phyloP scores from a whole-genome alignment of 1,284 basidiomycete genomes.

The Leucoagaricus sp. region DNA sequence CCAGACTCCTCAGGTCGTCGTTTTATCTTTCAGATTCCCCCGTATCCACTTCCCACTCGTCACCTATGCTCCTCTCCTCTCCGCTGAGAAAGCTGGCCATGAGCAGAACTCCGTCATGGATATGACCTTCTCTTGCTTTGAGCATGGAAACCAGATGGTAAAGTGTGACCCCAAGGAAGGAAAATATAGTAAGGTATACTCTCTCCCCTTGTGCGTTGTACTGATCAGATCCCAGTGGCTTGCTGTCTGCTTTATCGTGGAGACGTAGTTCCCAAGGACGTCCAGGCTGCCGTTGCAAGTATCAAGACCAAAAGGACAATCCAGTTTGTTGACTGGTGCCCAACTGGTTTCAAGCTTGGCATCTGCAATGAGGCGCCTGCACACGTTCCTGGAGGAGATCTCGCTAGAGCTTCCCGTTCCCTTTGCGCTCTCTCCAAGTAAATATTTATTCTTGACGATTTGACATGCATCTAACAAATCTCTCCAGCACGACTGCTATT shows the following conservation, averaged over 20 bases:
- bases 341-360: slow-evolving; percentile 96
- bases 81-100: slow-evolving; percentile 85
- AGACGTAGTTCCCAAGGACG: slow-evolving; percentile 98
- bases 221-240: slow-evolving; percentile 58
- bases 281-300: slow-evolving; percentile 88
- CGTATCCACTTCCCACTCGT: slow-evolving; percentile 99
- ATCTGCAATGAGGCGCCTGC: slow-evolving; percentile 97
- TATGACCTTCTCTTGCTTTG: slow-evolving; percentile 99
- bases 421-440: slow-evolving; percentile 93
- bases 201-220: slow-evolving; percentile 8
- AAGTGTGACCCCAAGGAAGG: slow-evolving; percentile 95
- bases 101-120: slow-evolving; percentile 98
- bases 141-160: slow-evolving; percentile 98
- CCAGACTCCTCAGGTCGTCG: slow-evolving; percentile 14
- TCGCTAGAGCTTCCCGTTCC: slow-evolving; percentile 91
- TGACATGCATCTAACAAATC: neutral
- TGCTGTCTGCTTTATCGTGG: slow-evolving; percentile 91
- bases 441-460: neutral
- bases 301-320: slow-evolving; percentile 98
- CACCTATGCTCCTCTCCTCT: slow-evolving; percentile 94
- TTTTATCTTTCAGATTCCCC: slow-evolving; percentile 68
- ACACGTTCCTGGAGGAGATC: slow-evolving; percentile 90
- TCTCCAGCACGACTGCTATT: slow-evolving; percentile 80
- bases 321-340: slow-evolving; percentile 99
- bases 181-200: slow-evolving; percentile 86